phyloP scores from a whole-genome alignment of 202 grass and related monocot genomes.

The Saccharum hybrid region DNA sequence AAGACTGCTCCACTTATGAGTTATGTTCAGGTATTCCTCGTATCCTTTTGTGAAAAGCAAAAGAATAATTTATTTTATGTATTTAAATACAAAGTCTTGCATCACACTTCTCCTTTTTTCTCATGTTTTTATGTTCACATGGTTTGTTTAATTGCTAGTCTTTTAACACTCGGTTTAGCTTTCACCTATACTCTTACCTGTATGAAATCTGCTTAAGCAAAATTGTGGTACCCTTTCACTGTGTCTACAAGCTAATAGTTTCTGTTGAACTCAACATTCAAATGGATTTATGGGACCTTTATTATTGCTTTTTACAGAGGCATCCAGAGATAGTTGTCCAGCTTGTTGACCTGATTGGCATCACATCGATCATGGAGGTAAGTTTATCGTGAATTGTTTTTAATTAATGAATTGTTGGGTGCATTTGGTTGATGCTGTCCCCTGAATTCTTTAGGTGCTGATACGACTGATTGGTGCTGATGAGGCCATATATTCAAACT shows the following conservation, averaged over 20 bases:
- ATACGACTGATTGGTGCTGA: conserved; percentile 95
- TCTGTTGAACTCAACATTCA: conserved; percentile 10
- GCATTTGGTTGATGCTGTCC: conserved; percentile 37
- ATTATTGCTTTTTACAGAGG: conserved; percentile 46
- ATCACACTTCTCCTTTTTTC: neutral
- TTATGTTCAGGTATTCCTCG: conserved; percentile 91
- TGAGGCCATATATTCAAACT: conserved; percentile 93
- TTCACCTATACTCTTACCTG: neutral
- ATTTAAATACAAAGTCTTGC: neutral
- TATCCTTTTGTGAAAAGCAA: conserved; percentile 13
- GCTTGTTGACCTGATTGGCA: conserved; percentile 94
- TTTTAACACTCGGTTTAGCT: conserved; percentile 22
- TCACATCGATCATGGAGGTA: conserved; percentile 98
- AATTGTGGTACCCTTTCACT: neutral
- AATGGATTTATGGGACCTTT: conserved; percentile 15
- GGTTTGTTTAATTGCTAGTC: conserved; percentile 2
- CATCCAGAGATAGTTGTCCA: conserved; percentile 87
- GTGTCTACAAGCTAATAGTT: conserved; percentile 31
- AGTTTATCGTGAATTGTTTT: conserved; percentile 36
- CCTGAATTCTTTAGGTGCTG: conserved; percentile 67
- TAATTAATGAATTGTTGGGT: conserved; percentile 38
- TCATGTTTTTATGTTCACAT: neutral
- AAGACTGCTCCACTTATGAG: conserved; percentile 76
- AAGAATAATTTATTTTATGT: conserved; percentile 1
- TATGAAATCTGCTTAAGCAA: neutral